Base-by-base conservation (phyloP, 768 basidiomycete species). In the Glaciozyma antarctica region DNA sequence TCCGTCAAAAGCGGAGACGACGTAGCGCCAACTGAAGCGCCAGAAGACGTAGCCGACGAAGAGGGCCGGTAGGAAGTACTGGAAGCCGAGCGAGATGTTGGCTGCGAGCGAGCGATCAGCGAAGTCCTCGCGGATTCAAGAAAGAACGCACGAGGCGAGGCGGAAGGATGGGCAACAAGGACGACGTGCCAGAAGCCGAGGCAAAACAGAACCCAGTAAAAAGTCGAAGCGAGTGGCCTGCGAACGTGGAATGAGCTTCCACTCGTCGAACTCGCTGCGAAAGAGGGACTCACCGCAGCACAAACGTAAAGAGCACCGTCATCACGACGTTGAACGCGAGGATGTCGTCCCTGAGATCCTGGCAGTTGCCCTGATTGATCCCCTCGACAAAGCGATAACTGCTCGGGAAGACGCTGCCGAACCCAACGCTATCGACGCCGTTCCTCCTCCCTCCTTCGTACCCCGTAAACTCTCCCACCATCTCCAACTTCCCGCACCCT, bases 41-140 rank as follows among this genome's bases (percentile, higher is more conserved):
- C 88, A 91, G 71, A 92, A 85, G 17, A 79, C 85, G 65, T 90
- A 89, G 15, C 81, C 82, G 61, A 90, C 82, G 71, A 90, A 91
- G 26, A 92, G 79, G 0, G 82, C 76, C 0, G 90, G 89, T 13
- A 92, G 79, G 77, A 92, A 92, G 8, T 82, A 81, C 38, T 81
- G 82, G 69, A 92, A 90, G 9, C 83, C 87, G n/a, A 79, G 78
- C 62, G 86, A 83, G 62, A 91, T 76, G 32, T 81, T 81, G 8
- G 90, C 88, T 44, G 87, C 86, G 9, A n/a, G 5, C 24, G 22
- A n/a, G 30, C 1, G 30, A 34, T 57, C 43, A 41, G 15, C 19
- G 24, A 22, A 32, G 5, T 26, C 10, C n/a, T 21, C 2, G 24
- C 2, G 21, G 9, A 34, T 41, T 22, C n/a, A 30, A 22, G 12